phyloP scores from a whole-genome alignment of 2,329 filamentous ascomycete species.

The Lasiodiplodia hormozganensis region DNA sequence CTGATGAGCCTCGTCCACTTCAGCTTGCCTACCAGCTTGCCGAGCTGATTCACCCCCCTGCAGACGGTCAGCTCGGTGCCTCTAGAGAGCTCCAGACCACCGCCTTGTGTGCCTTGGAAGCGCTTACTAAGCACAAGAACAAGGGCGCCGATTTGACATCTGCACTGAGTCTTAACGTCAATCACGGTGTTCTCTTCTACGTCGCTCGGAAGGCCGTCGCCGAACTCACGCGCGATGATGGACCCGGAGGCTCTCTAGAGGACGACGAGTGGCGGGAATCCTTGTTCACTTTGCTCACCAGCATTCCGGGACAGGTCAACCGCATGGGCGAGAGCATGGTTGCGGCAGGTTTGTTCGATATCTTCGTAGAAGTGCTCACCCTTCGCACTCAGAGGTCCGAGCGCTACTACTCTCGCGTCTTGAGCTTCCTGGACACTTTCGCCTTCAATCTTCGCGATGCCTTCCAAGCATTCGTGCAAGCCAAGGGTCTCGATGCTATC shows the following conservation, averaged over 20 bases:
- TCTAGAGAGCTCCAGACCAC: conserved; percentile 82
- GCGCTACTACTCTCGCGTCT: conserved; percentile 80
- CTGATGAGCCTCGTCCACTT: conserved; percentile 84
- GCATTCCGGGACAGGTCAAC: conserved; percentile 72
- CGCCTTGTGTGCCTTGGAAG: conserved; percentile 81
- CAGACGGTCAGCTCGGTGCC: conserved; percentile 70
- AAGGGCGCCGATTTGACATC: conserved; percentile 84
- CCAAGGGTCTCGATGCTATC: conserved; percentile 86
- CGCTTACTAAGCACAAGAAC: conserved; percentile 78
- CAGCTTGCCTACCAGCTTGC: conserved; percentile 93
- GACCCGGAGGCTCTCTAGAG: conserved; percentile 35
- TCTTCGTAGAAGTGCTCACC: conserved; percentile 86
- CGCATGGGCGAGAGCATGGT: conserved; percentile 85
- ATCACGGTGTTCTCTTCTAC: conserved; percentile 93
- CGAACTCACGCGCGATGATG: conserved; percentile 67
- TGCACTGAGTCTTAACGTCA: conserved; percentile 93
- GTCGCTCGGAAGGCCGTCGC: conserved; percentile 89
- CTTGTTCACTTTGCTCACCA: conserved; percentile 85
- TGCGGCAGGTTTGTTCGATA: conserved; percentile 85
- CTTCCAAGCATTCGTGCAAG: conserved; percentile 80
- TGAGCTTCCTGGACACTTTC: conserved; percentile 87
- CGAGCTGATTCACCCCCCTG: conserved; percentile 85
- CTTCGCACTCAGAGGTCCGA: conserved; percentile 83
- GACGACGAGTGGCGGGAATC: conserved; percentile 90
- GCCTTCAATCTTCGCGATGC: conserved; percentile 86